Conservation (phyloP, 768 basidiomycete genomes). For the Termitomyces sp. region DNA sequence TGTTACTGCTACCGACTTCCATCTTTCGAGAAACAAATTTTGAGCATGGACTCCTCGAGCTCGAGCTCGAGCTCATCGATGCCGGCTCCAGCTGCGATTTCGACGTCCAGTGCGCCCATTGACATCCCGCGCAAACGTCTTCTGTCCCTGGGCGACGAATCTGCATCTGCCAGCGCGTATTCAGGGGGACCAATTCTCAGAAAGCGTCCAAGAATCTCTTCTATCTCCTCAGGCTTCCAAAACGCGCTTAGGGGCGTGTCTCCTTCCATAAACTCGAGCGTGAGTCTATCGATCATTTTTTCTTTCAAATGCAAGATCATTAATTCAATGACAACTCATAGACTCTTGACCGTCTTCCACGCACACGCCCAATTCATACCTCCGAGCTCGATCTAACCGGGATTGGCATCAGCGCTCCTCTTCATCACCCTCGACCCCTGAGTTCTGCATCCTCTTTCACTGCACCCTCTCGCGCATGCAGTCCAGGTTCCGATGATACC, state of each 20-base stretch:
- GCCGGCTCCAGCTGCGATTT: neutral
- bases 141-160: constrained; percentile 17
- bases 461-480: constrained; percentile 19
- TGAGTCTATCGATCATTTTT: neutral
- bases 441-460: constrained; percentile 26
- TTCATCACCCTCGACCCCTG: constrained; percentile 10
- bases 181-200: constrained; percentile 12
- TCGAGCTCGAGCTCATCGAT: neutral
- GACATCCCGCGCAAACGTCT: neutral
- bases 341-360: neutral
- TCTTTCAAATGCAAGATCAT: neutral
- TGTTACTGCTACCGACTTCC: neutral
- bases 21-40: neutral
- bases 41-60: neutral
- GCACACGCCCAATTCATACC: neutral
- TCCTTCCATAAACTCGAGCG: neutral
- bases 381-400: neutral
- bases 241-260: constrained; percentile 1
- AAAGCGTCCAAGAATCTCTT: constrained; percentile 30
- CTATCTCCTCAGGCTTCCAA: neutral
- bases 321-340: neutral
- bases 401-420: constrained; percentile 1
- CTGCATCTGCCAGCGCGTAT: constrained; percentile 10
- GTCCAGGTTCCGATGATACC: constrained; percentile 17
- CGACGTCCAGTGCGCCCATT: neutral